Percentiles rank a stretch among this genome's conserved stretches.
phyloP scores from a whole-genome alignment of 345 rosid species.

The Salix koriyanagi region DNA sequence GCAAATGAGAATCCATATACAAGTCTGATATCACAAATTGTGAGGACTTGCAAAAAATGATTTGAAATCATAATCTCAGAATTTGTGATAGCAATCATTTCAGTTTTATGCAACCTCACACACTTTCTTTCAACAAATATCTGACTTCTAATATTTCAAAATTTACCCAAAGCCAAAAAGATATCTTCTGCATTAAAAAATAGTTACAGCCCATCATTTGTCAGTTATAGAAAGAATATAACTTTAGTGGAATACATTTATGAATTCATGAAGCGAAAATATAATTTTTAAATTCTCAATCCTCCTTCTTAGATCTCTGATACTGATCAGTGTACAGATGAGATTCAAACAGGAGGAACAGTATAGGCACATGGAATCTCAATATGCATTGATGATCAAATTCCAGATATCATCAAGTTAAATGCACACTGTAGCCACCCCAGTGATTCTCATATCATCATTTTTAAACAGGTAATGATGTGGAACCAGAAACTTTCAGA shows the following conservation, averaged over 20 bases:
- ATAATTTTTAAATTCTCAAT: neutral
- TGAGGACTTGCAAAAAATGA: neutral
- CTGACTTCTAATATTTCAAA: neutral
- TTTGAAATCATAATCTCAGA: too few relatives aligned
- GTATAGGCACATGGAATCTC: neutral
- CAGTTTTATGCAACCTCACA: neutral
- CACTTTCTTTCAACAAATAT: neutral
- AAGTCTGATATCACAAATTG: neutral
- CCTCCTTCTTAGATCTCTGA: neutral
- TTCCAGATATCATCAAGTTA: neutral
- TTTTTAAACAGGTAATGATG: slow-evolving; percentile 86
- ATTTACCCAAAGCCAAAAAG: neutral
- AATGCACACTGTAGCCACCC: slow-evolving; percentile 50
- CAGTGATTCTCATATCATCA: slow-evolving; percentile 99
- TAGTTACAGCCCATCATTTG: neutral
- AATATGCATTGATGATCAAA: neutral
- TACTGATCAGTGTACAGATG: neutral
- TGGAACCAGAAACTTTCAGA: slow-evolving; percentile 84
- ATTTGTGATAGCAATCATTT: neutral
- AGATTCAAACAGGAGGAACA: neutral
- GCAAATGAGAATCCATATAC: neutral
- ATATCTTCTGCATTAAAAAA: neutral
- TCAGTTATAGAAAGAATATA: neutral
- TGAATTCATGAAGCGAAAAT: neutral
- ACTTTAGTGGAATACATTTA: neutral